Base-by-base conservation (phyloP, 2,329 filamentous ascomycete species). In the Xylaria sp. region DNA sequence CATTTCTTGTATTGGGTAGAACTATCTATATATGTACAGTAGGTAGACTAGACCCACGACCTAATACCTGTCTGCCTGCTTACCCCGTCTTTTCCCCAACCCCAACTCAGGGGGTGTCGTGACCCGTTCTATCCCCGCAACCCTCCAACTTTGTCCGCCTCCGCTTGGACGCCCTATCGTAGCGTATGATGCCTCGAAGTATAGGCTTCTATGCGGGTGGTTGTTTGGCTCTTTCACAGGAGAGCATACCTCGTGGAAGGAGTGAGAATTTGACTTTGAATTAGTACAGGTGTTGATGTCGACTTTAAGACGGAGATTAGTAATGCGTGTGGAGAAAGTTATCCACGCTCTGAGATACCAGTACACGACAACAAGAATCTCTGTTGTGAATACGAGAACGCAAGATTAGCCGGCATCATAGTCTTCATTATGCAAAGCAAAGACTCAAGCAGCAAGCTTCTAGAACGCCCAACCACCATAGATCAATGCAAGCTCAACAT, bases 31-130 rank as follows among this genome's bases (percentile, higher is more conserved):
- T n/a, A n/a, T 47, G 22, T 20, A 22, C 9, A 50, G 29, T 53
- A 36, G 49, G 3, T 20, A 38, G 20, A 22, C 20, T 25, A 54
- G 11, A 31, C 4, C 17, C 49, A 31, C 17, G 49, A 51, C 13
- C 11, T 5, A 31, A n/a, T 54, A 36, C n/a, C 51, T 44, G 13
- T 39, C 33, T n/a, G 44, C 20, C 59, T 27, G 5, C 44, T 22
- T 38, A 36, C 63, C 67, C 63, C 61, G 55, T 66, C 55, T 61
- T 66, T 61, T 69, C 60, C 38, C 64, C 67, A 67, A 69, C 57
- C 42, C 64, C 38, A 58, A 51, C 39, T 29, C 22, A 13, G 55
- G 54, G 45, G 49, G 39, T 39, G 45, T 67, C 65, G 27, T 61
- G 61, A 67, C 45, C 62, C 38, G 10, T 63, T 45, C 4, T 25